Evolutionary conservation across 176 grass and related monocot species (phyloP).

Genomic region (sorghum (Sorghum bicolor)): Sorghum_bicolor_NCBIv3 NC_012879.2:58840501-58841000

Average conservation of each 20-base stretch:
- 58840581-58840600: conserved; percentile 24
- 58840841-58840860: not conserved
- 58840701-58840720: conserved; percentile 40
- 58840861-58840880: conserved; percentile 40
- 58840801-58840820: conserved; percentile 43
- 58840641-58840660: conserved; percentile 33
- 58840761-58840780: conserved; percentile 9
- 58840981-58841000: conserved; percentile 36
- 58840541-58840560: conserved; percentile 30
- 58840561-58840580: conserved; percentile 30
- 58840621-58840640: conserved; percentile 40
- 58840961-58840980: not conserved
- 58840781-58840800: conserved; percentile 31
- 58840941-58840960: conserved; percentile 2
- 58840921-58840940: conserved; percentile 12
- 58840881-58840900: conserved; percentile 37
- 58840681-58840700: conserved; percentile 33
- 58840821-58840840: conserved; percentile 29
- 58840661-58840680: conserved; percentile 17
- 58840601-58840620: conserved; percentile 39
- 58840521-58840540: not conserved
- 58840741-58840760: conserved; percentile 31
- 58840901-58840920: conserved; percentile 47
- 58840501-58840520: conserved; percentile 42
- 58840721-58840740: conserved; percentile 40